Evolutionary conservation across 768 basidiomycete species (phyloP).

Genomic region (Hemileccinum impolitum): DNA sequence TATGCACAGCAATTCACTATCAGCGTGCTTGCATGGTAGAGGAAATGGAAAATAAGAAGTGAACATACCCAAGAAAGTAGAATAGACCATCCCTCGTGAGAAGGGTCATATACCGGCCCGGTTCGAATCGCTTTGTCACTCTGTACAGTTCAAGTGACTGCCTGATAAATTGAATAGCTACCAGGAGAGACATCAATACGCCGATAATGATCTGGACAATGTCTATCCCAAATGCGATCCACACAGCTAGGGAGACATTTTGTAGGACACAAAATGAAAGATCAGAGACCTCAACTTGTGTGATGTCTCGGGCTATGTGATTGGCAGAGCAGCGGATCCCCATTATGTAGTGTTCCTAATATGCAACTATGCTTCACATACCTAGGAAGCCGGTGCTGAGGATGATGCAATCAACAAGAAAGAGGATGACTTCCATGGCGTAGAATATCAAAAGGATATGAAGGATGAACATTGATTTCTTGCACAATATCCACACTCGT

Average conservation of each 20-base stretch:
- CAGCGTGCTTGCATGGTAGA: not conserved
- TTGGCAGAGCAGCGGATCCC: too few relatives aligned
- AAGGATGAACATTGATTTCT: too few relatives aligned
- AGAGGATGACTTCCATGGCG: not conserved
- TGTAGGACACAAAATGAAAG: too few relatives aligned
- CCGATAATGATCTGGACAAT: not conserved
- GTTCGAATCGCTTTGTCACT: not conserved
- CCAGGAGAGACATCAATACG: not conserved
- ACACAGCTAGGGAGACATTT: too few relatives aligned
- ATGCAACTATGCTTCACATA: too few relatives aligned
- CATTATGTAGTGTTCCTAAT: too few relatives aligned
- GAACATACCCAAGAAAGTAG: not conserved
- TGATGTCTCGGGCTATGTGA: too few relatives aligned
- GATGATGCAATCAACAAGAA: too few relatives aligned
- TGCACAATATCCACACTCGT: not conserved
- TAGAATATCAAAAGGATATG: rapidly evolving
- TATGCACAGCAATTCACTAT: not conserved
- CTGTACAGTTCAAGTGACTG: not conserved
- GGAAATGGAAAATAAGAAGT: too few relatives aligned
- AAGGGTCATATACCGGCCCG: not conserved
- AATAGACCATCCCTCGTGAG: not conserved
- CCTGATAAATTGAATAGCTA: not conserved
- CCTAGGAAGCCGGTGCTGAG: too few relatives aligned
- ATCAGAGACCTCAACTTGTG: too few relatives aligned
- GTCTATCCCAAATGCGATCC: too few relatives aligned